A percentile compares a stretch with the other conserved stretches of the same genome.
These are phyloP conservation scores for Blastomyces silverae DNA, from an alignment of 2,329 filamentous ascomycete species.

Conservation along the genomic window DNA sequence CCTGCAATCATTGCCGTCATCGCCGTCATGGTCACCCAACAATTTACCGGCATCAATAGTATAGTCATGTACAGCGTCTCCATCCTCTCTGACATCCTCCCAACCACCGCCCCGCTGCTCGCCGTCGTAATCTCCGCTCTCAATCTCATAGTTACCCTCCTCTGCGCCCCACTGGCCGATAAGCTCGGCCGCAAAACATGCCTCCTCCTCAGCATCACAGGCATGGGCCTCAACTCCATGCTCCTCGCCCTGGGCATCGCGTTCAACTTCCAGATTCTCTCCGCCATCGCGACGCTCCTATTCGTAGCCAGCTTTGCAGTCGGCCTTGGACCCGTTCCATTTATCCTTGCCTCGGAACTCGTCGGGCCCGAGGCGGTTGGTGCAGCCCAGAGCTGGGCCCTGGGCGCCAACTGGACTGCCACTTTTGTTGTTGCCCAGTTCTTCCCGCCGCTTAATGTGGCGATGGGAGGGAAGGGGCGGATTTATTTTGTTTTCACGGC, in stretches of 20 bases:
- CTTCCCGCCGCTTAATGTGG: constrained; percentile 78
- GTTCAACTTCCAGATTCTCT: constrained; percentile 63
- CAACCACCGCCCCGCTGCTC: constrained; percentile 71
- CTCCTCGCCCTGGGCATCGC: constrained; percentile 75
- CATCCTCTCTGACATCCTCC: constrained; percentile 71
- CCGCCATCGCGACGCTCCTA: constrained; percentile 69
- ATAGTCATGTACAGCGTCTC: constrained; percentile 98
- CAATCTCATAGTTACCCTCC: constrained; percentile 75
- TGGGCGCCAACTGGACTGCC: constrained; percentile 81
- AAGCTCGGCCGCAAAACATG: constrained; percentile 81
- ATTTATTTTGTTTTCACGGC: constrained; percentile 88
- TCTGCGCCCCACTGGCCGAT: constrained; percentile 78
- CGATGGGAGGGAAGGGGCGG: constrained; percentile 69
- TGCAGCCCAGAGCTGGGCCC: constrained; percentile 79
- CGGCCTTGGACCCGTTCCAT: constrained; percentile 87
- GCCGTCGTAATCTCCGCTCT: constrained; percentile 82
- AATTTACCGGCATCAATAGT: constrained; percentile 89
- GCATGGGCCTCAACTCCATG: constrained; percentile 74
- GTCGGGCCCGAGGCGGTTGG: constrained; percentile 87
- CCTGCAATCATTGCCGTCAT: constrained; percentile 75
- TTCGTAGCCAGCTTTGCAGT: constrained; percentile 89
- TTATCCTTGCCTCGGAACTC: constrained; percentile 86
- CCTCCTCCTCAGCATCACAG: constrained; percentile 71
- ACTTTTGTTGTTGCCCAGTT: constrained; percentile 93
- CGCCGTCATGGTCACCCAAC: constrained; percentile 87